Evolutionary conservation across 768 basidiomycete genomes (phyloP).

Genomic region (Lactarius sp.): DNA sequence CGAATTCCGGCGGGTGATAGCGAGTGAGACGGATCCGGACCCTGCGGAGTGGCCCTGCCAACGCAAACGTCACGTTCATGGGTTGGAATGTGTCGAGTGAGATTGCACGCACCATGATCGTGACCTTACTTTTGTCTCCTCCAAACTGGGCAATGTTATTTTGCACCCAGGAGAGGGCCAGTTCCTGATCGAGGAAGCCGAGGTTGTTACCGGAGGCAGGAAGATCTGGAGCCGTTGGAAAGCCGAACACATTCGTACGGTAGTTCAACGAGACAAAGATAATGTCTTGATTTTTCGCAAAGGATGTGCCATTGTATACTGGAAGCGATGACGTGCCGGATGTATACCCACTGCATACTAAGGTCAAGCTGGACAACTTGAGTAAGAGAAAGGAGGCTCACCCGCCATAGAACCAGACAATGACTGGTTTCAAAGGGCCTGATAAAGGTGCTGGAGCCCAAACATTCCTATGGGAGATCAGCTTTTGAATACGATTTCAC

Average conservation of each 20-base stretch:
- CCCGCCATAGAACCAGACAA: constrained; percentile 22
- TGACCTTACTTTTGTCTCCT: constrained; percentile 43
- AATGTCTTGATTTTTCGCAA: too few relatives aligned
- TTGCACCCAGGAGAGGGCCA: constrained; percentile 52
- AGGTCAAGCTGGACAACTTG: not conserved
- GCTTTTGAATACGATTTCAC: not conserved
- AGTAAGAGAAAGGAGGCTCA: not conserved
- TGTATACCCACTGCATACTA: constrained; percentile 3
- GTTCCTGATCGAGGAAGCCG: constrained; percentile 20
- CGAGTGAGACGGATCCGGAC: not conserved
- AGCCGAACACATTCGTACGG: constrained; percentile 18
- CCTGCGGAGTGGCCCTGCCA: constrained; percentile 18
- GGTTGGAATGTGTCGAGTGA: constrained; percentile 1
- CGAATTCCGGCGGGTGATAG: too few relatives aligned
- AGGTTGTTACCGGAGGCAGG: constrained; percentile 5
- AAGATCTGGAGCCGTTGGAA: constrained; percentile 12
- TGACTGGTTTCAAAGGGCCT: constrained; percentile 9
- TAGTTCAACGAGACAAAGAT: constrained; percentile 18
- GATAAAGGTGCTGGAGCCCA: constrained; percentile 12
- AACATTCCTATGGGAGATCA: constrained; percentile 2
- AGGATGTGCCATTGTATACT: too few relatives aligned
- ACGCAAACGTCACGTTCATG: not conserved
- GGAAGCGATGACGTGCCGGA: constrained; percentile 10
- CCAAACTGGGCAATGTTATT: too few relatives aligned
- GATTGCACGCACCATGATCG: constrained; percentile 29